Conservation (phyloP, 768 basidiomycete genomes). For the Chalciporus piperatus region DNA sequence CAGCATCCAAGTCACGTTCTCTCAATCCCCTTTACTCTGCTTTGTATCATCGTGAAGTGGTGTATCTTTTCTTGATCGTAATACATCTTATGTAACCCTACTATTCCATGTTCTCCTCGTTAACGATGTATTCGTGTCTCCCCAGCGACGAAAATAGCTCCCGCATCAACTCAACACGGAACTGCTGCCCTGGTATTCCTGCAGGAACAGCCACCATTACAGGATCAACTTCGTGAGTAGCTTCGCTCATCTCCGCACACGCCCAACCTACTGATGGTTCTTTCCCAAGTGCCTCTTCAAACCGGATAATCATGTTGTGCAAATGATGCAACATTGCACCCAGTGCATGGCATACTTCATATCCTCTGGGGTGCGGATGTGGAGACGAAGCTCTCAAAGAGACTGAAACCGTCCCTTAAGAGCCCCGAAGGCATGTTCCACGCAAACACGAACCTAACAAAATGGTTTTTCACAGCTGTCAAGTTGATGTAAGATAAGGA, state of each 20-base stretch:
- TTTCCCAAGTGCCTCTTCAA: conserved; percentile 1
- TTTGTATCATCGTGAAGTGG: too few relatives aligned
- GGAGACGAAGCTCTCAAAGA: neutral
- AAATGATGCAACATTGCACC: conserved; percentile 9
- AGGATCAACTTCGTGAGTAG: neutral
- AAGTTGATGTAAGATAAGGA: neutral
- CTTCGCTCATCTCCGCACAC: neutral
- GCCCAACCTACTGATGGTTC: neutral
- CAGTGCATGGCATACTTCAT: neutral
- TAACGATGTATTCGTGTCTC: too few relatives aligned
- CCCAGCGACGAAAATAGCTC: too few relatives aligned
- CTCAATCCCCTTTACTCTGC: too few relatives aligned
- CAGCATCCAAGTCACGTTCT: too few relatives aligned
- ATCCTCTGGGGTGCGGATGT: neutral
- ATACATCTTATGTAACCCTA: too few relatives aligned
- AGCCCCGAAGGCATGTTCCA: conserved; percentile 7
- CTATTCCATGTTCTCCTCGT: too few relatives aligned
- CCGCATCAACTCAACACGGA: too few relatives aligned
- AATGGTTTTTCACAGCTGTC: neutral
- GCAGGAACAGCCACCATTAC: too few relatives aligned
- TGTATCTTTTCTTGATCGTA: too few relatives aligned
- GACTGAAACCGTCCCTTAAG: conserved; percentile 14
- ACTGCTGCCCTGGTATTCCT: too few relatives aligned
- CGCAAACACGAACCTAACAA: neutral
- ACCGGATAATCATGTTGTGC: conserved; percentile 10